Percentiles rank a stretch among this genome's conserved stretches.
These are phyloP conservation scores for Exophiala aquamarina DNA, from an alignment of 2,329 filamentous ascomycete genomes.

Conservation along the genomic window DNA sequence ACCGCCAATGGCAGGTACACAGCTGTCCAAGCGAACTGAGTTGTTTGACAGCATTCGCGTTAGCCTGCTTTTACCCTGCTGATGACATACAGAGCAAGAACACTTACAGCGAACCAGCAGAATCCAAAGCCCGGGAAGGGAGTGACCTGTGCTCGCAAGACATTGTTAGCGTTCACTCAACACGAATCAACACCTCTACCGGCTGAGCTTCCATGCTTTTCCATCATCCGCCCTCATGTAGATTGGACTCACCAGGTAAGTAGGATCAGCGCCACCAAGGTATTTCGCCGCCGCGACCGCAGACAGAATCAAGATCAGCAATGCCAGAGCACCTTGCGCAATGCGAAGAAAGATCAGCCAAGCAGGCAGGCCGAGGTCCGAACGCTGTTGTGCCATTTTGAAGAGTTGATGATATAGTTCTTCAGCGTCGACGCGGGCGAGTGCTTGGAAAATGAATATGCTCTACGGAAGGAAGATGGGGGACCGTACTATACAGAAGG, in stretches of 20 bases:
- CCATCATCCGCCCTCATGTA: background rate
- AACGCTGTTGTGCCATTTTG: too few relatives aligned
- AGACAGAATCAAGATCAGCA: constrained; percentile 73
- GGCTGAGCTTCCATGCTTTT: background rate
- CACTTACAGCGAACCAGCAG: constrained; percentile 11
- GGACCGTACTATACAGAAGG: too few relatives aligned
- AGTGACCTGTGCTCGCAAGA: background rate
- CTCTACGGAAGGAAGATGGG: too few relatives aligned
- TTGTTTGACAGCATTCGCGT: background rate
- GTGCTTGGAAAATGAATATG: too few relatives aligned
- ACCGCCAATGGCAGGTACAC: constrained; percentile 7
- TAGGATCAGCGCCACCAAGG: background rate
- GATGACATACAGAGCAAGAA: background rate
- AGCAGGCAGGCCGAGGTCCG: background rate
- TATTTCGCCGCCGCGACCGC: constrained; percentile 35
- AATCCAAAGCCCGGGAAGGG: constrained; percentile 10
- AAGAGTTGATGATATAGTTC: too few relatives aligned
- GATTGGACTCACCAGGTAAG: constrained; percentile 2
- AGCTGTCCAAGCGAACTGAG: constrained; percentile 10
- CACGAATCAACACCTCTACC: background rate
- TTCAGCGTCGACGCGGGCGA: too few relatives aligned
- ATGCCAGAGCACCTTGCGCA: constrained; percentile 64
- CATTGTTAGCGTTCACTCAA: background rate
- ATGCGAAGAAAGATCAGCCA: constrained; percentile 62
- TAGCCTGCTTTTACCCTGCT: background rate